These are phyloP conservation scores for Penicillium mononematosum DNA, from an alignment of 495 filamentous ascomycete species.

Conservation along the genomic window DNA sequence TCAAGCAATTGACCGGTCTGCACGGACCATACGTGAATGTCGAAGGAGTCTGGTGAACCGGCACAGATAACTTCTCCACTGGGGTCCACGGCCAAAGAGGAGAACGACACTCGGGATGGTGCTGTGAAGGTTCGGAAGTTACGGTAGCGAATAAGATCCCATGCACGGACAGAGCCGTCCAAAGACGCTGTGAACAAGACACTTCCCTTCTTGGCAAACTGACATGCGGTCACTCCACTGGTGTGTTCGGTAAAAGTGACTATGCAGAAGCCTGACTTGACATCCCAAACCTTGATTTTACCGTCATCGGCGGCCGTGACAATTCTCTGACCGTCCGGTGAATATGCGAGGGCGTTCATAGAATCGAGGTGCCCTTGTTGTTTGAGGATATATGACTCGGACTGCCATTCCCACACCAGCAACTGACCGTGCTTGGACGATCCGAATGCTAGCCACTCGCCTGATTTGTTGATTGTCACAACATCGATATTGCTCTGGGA, in stretches of 20 bases:
- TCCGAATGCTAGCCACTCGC: constrained; percentile 98
- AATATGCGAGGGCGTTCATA: constrained; percentile 92
- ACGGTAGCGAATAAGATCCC: constrained; percentile 94
- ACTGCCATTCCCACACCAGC: constrained; percentile 99
- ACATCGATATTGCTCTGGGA: constrained; percentile 95
- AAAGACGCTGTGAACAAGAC: constrained; percentile 92
- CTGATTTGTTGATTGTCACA: constrained; percentile 86
- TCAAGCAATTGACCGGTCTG: constrained; percentile 96
- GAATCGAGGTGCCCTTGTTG: constrained; percentile 96
- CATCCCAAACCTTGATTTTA: constrained; percentile 98
- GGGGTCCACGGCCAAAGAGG: constrained; percentile 91
- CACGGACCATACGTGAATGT: constrained; percentile 97
- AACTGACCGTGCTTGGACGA: constrained; percentile 92
- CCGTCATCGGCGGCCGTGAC: constrained; percentile 94
- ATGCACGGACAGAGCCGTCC: constrained; percentile 90
- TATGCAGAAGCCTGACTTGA: constrained; percentile 93
- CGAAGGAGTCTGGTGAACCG: constrained; percentile 91
- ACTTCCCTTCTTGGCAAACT: constrained; percentile 90
- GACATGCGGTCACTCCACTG: constrained; percentile 89
- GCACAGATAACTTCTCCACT: constrained; percentile 94
- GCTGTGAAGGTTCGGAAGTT: constrained; percentile 98
- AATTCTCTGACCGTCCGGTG: constrained; percentile 87
- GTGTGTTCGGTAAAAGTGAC: constrained; percentile 98
- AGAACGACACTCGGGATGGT: constrained; percentile 85
- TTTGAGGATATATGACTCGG: constrained; percentile 98